Evolutionary conservation across 495 filamentous ascomycete genomes (phyloP).

Genomic region (Lasiosphaeria miniovina): DNA sequence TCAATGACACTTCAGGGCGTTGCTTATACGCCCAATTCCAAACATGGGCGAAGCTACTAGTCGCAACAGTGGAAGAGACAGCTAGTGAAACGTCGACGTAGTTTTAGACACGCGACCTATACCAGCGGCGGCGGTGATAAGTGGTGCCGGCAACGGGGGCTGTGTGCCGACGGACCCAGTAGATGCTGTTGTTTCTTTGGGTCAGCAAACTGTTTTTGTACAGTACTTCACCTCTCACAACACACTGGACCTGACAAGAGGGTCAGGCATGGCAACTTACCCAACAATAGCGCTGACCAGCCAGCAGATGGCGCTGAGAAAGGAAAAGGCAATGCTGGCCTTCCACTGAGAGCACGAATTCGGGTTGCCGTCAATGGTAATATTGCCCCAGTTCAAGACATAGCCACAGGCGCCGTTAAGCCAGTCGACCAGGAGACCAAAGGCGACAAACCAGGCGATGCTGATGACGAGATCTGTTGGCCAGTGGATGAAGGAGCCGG

Average conservation of each 20-base stretch:
- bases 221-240: neutral
- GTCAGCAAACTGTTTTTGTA: constrained; percentile 9
- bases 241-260: neutral
- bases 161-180: constrained; percentile 42
- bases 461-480: constrained; percentile 57
- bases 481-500: constrained; percentile 44
- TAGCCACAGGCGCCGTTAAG: constrained; percentile 53
- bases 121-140: constrained; percentile 40
- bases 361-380: constrained; percentile 72
- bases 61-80: neutral
- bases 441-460: constrained; percentile 61
- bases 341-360: constrained; percentile 63
- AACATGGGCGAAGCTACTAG: too few species aligned
- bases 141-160: constrained; percentile 8
- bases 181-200: constrained; percentile 22
- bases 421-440: constrained; percentile 60
- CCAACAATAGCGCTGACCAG: constrained; percentile 56
- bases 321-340: constrained; percentile 63
- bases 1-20: too few species aligned
- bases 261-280: constrained; percentile 10
- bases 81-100: neutral
- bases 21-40: too few species aligned
- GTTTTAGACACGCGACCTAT: constrained; percentile 41
- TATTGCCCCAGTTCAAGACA: constrained; percentile 89
- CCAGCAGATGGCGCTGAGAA: constrained; percentile 66